Evolutionary conservation across 2,329 filamentous ascomycete species (phyloP), one percentile per base, ranked within the genome.

Genomic region (Fusarium robinianum): DNA sequence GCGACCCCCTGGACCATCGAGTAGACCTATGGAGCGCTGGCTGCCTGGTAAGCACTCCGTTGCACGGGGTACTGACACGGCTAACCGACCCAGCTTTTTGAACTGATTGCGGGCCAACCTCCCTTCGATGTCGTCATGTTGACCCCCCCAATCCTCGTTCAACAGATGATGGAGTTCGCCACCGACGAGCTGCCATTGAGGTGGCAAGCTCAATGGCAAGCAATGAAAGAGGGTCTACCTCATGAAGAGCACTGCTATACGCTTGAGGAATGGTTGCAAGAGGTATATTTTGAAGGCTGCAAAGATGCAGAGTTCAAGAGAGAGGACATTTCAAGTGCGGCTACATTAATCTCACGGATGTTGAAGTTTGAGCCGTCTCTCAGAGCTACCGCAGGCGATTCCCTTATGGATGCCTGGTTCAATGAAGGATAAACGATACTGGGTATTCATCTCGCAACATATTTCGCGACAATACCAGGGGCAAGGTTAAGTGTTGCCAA

Each of bases 81-180:
- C 41, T 52, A 32, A 56, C n/a, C 8, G 3, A 7, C 3, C 0
- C 21, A 57, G 58, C 14, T 60, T 2, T 61, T 61, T 11, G 57
- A 61, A 42, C 51, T 61, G 4, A 16, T 57, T n/a, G 54, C 57
- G 2, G 59, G 57, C 0, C 59, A 60, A 15, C 46, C 57, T 15
- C 56, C 54, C 2, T 61, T 61, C 17, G 54, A 60, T 25, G 30
- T 34, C 8, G 5, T 49, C 6, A 49, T 58, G 49, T 22, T 49
- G 14, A 57, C 45, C 4, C 32, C 39, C 0, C n/a, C 29, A 5
- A 5, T 38, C 2, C 45, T 59, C 23, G 42, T 58, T 8, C 17
- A 39, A 1, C 48, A 62, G 34, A 58, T 62, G 57, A 23, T 46
- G 5, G 44, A 37, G 5, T 31, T 50, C 14, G 26, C 41, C 2